Evolutionary conservation across 257 asterid genomes (phyloP), one percentile per base, ranked within the genome.

Genomic region (Handroanthus guayacan): DNA sequence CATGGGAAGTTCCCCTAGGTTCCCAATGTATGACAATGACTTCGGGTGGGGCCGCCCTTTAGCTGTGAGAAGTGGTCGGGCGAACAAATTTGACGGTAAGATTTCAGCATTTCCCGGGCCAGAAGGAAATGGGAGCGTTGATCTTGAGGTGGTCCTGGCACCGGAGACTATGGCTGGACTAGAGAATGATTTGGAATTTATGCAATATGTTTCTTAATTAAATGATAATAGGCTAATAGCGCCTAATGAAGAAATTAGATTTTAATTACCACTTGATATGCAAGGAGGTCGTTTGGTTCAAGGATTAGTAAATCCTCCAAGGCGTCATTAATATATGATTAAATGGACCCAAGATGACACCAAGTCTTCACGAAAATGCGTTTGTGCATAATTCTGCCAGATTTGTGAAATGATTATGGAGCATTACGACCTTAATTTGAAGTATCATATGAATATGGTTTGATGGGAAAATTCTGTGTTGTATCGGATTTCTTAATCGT

Each of bases 1-100:
- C 39, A 92, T 95, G 97, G 99, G 98, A 34, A 95, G 99, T 51
- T 95, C 99, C 37, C 99, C 99, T 5, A 89, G 99, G 76, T 95
- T 94, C 81, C 99, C 99, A 1, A 95, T 95, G 99, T 95, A 95
- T 63, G 92, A 92, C 74, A 95, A 92, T 12, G 97, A 95, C 80
- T 95, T 95, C 25, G 99, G 99, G 67, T 95, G 99, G 98, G 98
- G 99, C 1, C 84, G 87, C 1, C 98, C 99, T 0, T 9, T 92
- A 77, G 99, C 92, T 0, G 96, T 95, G 16, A 82, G 97, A 41
- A 94, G 99, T 57, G 99, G 99, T 0, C 68, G 81, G 87, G 99
- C 99, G 3, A 94, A 94, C 64, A 94, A 94, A 81, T 92, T 94
- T 61, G 99, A 94, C 74, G 99, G 99, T 0, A 95, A 95, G 90